Base-by-base conservation (phyloP, 208 protist genomes). In the Leishmania major region DNA sequence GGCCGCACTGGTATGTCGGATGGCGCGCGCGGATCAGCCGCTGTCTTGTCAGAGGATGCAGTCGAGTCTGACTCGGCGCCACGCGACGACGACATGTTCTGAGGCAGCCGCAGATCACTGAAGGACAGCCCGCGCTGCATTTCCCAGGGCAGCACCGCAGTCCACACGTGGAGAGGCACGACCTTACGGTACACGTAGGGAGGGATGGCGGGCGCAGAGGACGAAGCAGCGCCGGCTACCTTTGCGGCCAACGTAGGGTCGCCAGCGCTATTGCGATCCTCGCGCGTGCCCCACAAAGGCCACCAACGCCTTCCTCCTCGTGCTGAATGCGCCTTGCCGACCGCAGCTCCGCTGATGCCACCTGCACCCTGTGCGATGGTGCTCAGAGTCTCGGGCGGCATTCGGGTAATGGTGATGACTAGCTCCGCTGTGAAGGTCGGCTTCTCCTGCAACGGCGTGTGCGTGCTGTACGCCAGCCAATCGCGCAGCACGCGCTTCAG, bases 121-220 rank as follows among this genome's bases (percentile, higher is more conserved):
- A 87, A 84, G 22, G 94, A 97, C 28, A 97, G 90, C 17, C 94
- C 94, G 7, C 93, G 90, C 79, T 96, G 92, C 86, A 95, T 90
- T 82, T 97, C 92, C 93, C 94, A 97, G 17, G 94, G 94, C 77
- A 97, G 87, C 78, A 97, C 84, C 28, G 94, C 87, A 15, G 94
- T 93, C 91, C 92, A 97, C 71, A 97, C 82, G 22, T 79, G 82
- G 80, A 97, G 80, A 25, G 92, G 93, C 55, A 97, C 83, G 10
- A 80, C 75, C 51, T 85, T 88, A 59, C 57, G 78, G 62, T 83
- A 86, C 31, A 86, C 83, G 47, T 66, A 67, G 0, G 78, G 83
- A 25, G 75, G 53, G 55, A 19, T 66, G 53, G 11, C 35, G 19
- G 37, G 49, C 17, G 49, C 37, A 49, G 75, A 37, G 17, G 57